phyloP scores from a whole-genome alignment of 2,329 filamentous ascomycete species.

The Colletotrichum orchidophilum region DNA sequence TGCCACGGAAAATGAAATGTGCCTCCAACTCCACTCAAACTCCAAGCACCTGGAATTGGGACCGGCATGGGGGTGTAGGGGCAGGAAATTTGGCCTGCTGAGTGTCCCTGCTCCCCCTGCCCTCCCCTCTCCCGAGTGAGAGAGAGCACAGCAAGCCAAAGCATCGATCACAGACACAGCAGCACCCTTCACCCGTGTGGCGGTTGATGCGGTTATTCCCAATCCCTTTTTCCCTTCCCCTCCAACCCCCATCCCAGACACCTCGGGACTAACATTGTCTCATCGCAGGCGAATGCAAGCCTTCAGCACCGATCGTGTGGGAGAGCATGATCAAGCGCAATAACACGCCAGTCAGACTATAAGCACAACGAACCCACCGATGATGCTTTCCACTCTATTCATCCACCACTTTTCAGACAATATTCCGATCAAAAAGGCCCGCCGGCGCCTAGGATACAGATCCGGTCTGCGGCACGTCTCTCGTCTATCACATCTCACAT shows the following conservation, averaged over 20 bases:
- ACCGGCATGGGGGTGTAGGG: conserved; percentile 12
- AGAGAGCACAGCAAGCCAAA: background rate
- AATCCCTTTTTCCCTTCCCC: background rate
- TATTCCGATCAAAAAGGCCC: background rate
- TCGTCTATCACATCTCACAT: conserved; percentile 20
- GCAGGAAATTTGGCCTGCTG: background rate
- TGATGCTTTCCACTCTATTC: background rate
- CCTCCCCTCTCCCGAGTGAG: background rate
- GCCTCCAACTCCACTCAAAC: conserved; percentile 4
- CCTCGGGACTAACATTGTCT: conserved; percentile 5
- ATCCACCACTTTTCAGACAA: background rate
- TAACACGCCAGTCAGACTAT: conserved; percentile 38
- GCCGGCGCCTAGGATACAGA: background rate
- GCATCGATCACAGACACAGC: background rate
- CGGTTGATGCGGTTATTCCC: background rate
- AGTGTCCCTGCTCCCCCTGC: background rate
- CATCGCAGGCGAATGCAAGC: conserved; percentile 47
- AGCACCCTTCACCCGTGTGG: background rate
- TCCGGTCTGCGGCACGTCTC: background rate
- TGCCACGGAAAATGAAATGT: background rate
- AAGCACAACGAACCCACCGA: background rate
- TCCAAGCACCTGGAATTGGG: conserved; percentile 25
- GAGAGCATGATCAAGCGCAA: conserved; percentile 48
- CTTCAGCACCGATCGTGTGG: conserved; percentile 46
- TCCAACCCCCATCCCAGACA: background rate